Percentiles rank a stretch among this genome's conserved stretches.
phyloP scores from a whole-genome alignment of 768 basidiomycete genomes.

The Chalciporus chontae region DNA sequence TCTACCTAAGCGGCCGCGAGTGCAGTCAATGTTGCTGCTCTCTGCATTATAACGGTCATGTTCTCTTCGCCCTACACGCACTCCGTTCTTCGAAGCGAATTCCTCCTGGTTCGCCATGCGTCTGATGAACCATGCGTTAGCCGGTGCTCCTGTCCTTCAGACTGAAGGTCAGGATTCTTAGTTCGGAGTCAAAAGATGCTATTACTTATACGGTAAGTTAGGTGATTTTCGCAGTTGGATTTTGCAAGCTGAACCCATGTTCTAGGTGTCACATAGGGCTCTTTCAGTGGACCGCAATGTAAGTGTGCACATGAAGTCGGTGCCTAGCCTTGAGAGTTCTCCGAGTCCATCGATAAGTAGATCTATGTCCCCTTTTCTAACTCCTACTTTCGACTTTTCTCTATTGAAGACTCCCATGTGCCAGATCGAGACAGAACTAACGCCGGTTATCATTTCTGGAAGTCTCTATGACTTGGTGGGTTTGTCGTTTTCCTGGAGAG shows the following conservation, averaged over 20 bases:
- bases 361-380: neutral
- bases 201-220: slow-evolving; percentile 10
- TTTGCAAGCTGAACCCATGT: neutral
- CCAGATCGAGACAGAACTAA: too few species aligned
- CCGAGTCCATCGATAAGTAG: too few species aligned
- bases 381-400: neutral
- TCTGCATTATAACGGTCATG: too few species aligned
- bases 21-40: too few species aligned
- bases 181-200: slow-evolving; percentile 31
- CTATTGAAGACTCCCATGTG: neutral
- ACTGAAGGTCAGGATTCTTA: slow-evolving; percentile 27
- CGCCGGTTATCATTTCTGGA: too few species aligned
- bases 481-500: too few species aligned
- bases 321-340: neutral
- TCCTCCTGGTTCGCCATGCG: slow-evolving; percentile 36
- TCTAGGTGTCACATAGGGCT: slow-evolving; percentile 23
- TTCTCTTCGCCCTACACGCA: neutral
- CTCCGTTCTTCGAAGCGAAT: neutral
- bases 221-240: neutral
- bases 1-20: too few species aligned
- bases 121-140: slow-evolving; percentile 4
- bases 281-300: slow-evolving; percentile 31
- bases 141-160: neutral
- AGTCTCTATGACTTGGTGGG: too few species aligned
- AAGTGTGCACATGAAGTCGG: slow-evolving; percentile 27